Evolutionary conservation across 1,139 yeast genomes (phyloP).

Genomic region (Zygosaccharomyces pseudobailii): DNA sequence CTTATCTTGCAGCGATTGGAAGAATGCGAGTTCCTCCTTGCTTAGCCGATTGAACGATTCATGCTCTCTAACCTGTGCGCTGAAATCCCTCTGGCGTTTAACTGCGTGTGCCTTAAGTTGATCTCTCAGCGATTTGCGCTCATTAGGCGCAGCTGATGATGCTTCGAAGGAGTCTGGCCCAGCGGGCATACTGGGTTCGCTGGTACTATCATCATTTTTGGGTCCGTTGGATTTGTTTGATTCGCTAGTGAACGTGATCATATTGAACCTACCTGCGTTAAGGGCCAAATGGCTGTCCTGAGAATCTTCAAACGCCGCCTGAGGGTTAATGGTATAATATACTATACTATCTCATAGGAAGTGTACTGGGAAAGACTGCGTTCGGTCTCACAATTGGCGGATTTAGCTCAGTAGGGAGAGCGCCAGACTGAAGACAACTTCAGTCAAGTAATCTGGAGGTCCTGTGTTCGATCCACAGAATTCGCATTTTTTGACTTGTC

Average conservation of each 20-base stretch:
- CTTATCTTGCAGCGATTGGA: constrained; percentile 13
- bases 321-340: too few relatives aligned
- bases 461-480: constrained; percentile 94
- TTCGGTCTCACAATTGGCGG: constrained; percentile 5
- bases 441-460: constrained; percentile 59
- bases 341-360: background rate
- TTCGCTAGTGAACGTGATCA: background rate
- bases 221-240: background rate
- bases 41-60: constrained; percentile 27
- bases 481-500: constrained; percentile 48
- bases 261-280: background rate
- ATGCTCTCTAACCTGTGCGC: constrained; percentile 19
- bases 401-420: constrained; percentile 33
- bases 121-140: constrained; percentile 27
- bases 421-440: constrained; percentile 30
- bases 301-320: too few relatives aligned
- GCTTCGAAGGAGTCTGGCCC: background rate
- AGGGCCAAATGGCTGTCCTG: too few relatives aligned
- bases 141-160: background rate
- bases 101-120: constrained; percentile 30
- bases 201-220: background rate
- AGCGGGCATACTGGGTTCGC: background rate
- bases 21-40: constrained; percentile 21
- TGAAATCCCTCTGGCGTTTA: constrained; percentile 24
- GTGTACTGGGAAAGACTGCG: background rate